Percentiles rank a stretch among this genome's conserved stretches.
These are phyloP conservation scores for Lentithecium fluviatile DNA, from an alignment of 495 filamentous ascomycete genomes.

Conservation along the genomic window DNA sequence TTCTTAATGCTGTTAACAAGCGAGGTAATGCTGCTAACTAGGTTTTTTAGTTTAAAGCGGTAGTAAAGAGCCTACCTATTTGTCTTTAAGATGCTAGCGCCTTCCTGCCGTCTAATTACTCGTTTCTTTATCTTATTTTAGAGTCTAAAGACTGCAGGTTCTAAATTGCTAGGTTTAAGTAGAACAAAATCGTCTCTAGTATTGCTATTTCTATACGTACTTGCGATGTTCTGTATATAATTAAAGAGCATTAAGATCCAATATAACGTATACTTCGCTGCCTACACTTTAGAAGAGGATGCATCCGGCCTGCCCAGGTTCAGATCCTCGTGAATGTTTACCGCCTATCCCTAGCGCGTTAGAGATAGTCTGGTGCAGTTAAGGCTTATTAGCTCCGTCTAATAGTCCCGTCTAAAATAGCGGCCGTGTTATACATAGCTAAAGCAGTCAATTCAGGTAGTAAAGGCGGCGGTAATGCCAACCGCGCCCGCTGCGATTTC, in stretches of 20 bases:
- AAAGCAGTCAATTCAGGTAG: slow-evolving; percentile 31
- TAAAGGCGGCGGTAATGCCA: slow-evolving; percentile 22
- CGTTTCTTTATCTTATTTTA: slow-evolving; percentile 37
- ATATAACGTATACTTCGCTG: slow-evolving; percentile 9
- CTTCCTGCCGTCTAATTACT: slow-evolving; percentile 32
- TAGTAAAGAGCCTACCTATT: slow-evolving; percentile 1
- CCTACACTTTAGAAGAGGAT: slow-evolving; percentile 9
- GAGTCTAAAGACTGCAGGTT: slow-evolving; percentile 16
- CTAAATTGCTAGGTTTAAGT: slow-evolving; percentile 25
- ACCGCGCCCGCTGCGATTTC: slow-evolving; percentile 17
- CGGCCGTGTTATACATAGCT: slow-evolving; percentile 28
- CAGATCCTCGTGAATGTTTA: slow-evolving; percentile 8
- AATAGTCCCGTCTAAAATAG: slow-evolving; percentile 22
- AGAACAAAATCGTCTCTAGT: not conserved
- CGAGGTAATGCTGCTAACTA: not conserved
- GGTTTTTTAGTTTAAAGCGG: not conserved
- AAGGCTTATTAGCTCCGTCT: slow-evolving; percentile 24
- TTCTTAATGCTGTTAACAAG: slow-evolving; percentile 3
- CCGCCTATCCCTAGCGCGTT: slow-evolving; percentile 1
- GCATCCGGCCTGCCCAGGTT: slow-evolving; percentile 21
- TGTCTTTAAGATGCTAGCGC: not conserved
- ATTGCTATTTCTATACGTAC: slow-evolving; percentile 22
- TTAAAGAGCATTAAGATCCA: slow-evolving; percentile 35
- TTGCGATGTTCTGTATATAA: slow-evolving; percentile 33
- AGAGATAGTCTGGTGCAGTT: slow-evolving; percentile 5